Base-by-base conservation (phyloP, 2,329 filamentous ascomycete species). In the Penicillium sp. region DNA sequence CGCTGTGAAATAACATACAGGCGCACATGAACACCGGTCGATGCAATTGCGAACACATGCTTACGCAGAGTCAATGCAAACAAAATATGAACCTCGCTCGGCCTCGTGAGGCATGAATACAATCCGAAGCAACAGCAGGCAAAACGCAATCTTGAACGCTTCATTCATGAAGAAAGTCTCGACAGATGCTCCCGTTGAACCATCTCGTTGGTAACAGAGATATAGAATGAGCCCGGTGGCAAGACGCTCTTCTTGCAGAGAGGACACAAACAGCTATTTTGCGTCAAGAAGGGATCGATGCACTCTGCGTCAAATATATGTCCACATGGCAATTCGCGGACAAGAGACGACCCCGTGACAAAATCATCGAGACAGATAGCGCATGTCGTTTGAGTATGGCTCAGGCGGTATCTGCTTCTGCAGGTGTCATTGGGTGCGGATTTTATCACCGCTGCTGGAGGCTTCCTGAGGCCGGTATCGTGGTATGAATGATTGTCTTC, bases 301-400 rank as follows among this genome's bases (percentile, higher is more conserved):
- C 93, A 99, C 56, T 88, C 86, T 0, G 88, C 86, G 58, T 99
- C 92, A 69, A 91, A 99, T 49, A 97, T 92, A 66, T 99, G 93
- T 0, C 87, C 84, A 61, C 93, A 99, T 0, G 89, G 83, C 2
- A 97, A 76, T 69, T 96, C 88, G 47, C 90, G 86, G 47, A 97
- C 90, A 16, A 83, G 80, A 0, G 88, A 86, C 14, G 77, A 72
- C 31, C 81, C 80, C 13, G 83, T 79, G 25, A 86, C 78, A 63
- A 89, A 97, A 51, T 88, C 82, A 46, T 89, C 87, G 1, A 95
- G 78, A 64, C 93, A 99, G 45, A 97, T 95, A n/a, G 88, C 83
- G 65, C 93, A 97, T 2, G 80, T 84, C 0, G 88, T 84, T 65
- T 97, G 93, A 16, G 84, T 82, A 58, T 88, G 77, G 31, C 69